A percentile compares a stretch with the other conserved stretches of the same genome.
Conservation (phyloP, 1,139 yeast species). For the Suhomyces terraborum region DNA sequence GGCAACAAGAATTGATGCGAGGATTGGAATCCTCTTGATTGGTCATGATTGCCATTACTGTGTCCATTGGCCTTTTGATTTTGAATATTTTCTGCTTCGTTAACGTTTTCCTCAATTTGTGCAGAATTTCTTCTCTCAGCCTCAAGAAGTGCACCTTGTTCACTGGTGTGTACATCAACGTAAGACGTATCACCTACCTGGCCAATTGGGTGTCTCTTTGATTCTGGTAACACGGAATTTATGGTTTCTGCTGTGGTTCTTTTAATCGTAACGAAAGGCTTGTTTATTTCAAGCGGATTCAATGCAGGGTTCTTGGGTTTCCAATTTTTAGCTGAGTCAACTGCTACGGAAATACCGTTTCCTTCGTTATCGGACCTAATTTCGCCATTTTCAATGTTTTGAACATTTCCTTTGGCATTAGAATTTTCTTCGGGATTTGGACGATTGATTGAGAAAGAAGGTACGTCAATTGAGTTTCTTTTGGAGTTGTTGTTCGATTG, state of each 20-base stretch:
- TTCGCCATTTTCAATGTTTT: not conserved
- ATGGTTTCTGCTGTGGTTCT: slow-evolving; percentile 42
- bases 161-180: slow-evolving; percentile 51
- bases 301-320: slow-evolving; percentile 74
- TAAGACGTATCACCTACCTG: slow-evolving; percentile 24
- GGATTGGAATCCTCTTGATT: slow-evolving; percentile 1
- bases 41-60: not conserved
- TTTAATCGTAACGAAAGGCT: slow-evolving; percentile 70
- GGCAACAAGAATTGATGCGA: slow-evolving; percentile 23
- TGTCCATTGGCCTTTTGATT: slow-evolving; percentile 3
- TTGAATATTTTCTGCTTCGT: slow-evolving; percentile 8
- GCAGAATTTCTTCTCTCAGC: slow-evolving; percentile 23
- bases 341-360: slow-evolving; percentile 16
- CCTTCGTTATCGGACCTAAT: not conserved
- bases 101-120: slow-evolving; percentile 14
- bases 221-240: slow-evolving; percentile 28
- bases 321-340: slow-evolving; percentile 30
- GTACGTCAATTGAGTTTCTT: slow-evolving; percentile 40
- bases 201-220: slow-evolving; percentile 19
- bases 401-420: not conserved
- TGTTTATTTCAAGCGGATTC: slow-evolving; percentile 75
- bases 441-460: slow-evolving; percentile 15
- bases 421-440: slow-evolving; percentile 1
- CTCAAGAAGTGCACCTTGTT: slow-evolving; percentile 51
- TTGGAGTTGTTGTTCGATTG: slow-evolving; percentile 40